Base-by-base conservation (phyloP, 2,329 filamentous ascomycete species). In the Hirsutella thompsonii region DNA sequence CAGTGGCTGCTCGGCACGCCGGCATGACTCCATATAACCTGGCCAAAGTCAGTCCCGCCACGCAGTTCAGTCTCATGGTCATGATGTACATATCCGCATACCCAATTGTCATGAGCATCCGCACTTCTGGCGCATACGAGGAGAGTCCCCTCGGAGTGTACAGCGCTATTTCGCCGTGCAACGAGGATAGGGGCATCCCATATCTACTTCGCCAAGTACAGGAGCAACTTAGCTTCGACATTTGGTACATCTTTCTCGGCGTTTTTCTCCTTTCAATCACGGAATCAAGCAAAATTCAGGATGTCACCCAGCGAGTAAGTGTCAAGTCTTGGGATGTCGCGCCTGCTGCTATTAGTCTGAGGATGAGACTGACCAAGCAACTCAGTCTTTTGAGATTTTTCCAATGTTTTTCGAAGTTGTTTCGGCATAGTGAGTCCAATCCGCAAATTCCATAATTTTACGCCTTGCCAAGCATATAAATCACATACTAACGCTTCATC, bases 1-100 rank as follows among this genome's bases (percentile, higher is more conserved):
- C 75, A 0, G 60, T 48, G 46, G 75, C 50, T 57, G 66, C 46
- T 54, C 70, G 44, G 47, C 74, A 52, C 60, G 63, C 55, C 54
- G 73, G 44, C 57, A 74, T 50, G 56, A 65, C 62, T 58, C 72
- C 58, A 50, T 75, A 76, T 26, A 54, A 61, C 16, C 62, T 76
- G 11, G 54, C 69, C 3, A 54, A 52, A 1, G 60, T 77, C 2
- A 72, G 68, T 30, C 70, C 75, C 5, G 68, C 64, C 2, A 65
- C 77, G 0, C 75, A 76, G 43, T 66, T 79, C 29, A 67, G 74
- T 28, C 71, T 77, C 43, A 60, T 79, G 0, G 65, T 76, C 36
- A 79, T 80, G 76, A 80, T 81, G 76, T 80, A 79, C 55, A 77
- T 80, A 37, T 69, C 70, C 5, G 68, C 73, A 4, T 77, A 75